phyloP scores from a whole-genome alignment of 2,329 filamentous ascomycete genomes.

The Ophiostoma sp. region DNA sequence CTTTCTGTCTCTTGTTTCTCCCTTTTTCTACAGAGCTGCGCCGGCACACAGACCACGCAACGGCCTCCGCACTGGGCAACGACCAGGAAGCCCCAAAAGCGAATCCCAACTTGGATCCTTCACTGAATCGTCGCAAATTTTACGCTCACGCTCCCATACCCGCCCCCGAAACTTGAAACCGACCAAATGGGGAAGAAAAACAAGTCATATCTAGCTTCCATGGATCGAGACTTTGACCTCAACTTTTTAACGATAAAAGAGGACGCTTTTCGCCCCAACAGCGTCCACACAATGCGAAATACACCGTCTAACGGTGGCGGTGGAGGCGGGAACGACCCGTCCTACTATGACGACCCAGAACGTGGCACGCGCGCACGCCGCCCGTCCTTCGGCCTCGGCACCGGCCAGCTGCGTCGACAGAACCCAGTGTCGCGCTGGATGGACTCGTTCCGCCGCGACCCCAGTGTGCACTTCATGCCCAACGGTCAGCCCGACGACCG shows the following conservation, averaged over 20 bases:
- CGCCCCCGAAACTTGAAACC: background rate
- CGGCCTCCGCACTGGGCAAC: constrained; percentile 4
- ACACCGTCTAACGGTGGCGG: constrained; percentile 11
- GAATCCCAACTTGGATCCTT: background rate
- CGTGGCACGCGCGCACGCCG: constrained; percentile 19
- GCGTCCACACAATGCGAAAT: constrained; percentile 25
- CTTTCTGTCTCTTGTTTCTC: background rate
- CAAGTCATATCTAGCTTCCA: constrained; percentile 20
- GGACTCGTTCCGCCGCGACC: constrained; percentile 61
- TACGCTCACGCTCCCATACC: background rate
- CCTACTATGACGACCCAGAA: constrained; percentile 27
- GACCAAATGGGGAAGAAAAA: constrained; percentile 21
- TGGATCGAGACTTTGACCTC: constrained; percentile 29
- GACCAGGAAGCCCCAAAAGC: background rate
- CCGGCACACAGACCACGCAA: constrained; percentile 11
- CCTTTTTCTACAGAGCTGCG: constrained; percentile 7
- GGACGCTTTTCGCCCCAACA: constrained; percentile 26
- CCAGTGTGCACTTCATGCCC: constrained; percentile 45
- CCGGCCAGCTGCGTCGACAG: constrained; percentile 15
- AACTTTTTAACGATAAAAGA: constrained; percentile 29
- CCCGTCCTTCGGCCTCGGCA: constrained; percentile 26
- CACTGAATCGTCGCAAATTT: background rate
- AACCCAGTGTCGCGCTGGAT: constrained; percentile 39
- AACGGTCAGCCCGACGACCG: constrained; percentile 25
- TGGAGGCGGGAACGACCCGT: constrained; percentile 17